phyloP scores from a whole-genome alignment of 2,329 filamentous ascomycete species.

The Trichophaea hybrida region DNA sequence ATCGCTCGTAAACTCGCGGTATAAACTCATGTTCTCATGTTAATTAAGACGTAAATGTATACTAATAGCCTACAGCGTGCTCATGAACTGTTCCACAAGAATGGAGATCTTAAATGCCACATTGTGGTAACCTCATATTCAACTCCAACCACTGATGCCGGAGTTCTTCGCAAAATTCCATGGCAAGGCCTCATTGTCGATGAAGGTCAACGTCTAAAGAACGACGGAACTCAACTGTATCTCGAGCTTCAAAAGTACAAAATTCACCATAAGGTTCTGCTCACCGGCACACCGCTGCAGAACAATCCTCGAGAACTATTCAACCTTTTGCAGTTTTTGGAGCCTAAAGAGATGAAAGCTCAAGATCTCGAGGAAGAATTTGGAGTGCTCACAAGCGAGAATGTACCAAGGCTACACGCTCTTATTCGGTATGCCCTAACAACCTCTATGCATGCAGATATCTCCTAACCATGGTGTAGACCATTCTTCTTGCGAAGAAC shows the following conservation, averaged over 20 bases:
- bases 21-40: neutral
- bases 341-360: constrained; percentile 53
- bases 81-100: constrained; percentile 68
- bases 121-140: constrained; percentile 94
- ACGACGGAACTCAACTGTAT: constrained; percentile 75
- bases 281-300: constrained; percentile 80
- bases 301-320: constrained; percentile 93
- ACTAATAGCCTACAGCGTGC: constrained; percentile 30
- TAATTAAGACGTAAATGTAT: neutral
- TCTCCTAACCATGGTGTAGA: constrained; percentile 4
- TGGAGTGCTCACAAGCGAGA: constrained; percentile 60
- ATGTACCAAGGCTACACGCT: constrained; percentile 60
- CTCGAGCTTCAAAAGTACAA: constrained; percentile 55
- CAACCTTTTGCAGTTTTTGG: constrained; percentile 90
- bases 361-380: constrained; percentile 61
- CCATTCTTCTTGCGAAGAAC: constrained; percentile 61
- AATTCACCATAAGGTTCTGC: constrained; percentile 67
- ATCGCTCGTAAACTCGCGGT: constrained; percentile 62
- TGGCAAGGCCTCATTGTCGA: constrained; percentile 89
- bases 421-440: constrained; percentile 45
- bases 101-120: constrained; percentile 61
- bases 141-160: constrained; percentile 50
- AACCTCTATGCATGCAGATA: neutral
- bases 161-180: constrained; percentile 52
- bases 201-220: constrained; percentile 90